Evolutionary conservation across 78 protist species (phyloP).

Genomic region (slime mould (Dictyostelium discoideum)): dicty_2.7 NC_007089.4:4287501-4288000

Average conservation of each 20-base stretch:
- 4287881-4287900: constrained; percentile 40
- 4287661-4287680: constrained; percentile 64
- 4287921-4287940: constrained; percentile 27
- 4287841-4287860: neutral
- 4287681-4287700: constrained; percentile 71
- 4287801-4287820: constrained; percentile 14
- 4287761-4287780: constrained; percentile 63
- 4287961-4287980: constrained; percentile 30
- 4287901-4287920: constrained; percentile 13
- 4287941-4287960: constrained; percentile 38
- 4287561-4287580: constrained; percentile 45
- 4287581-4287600: constrained; percentile 76
- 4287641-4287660: constrained; percentile 74
- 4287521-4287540: constrained; percentile 28
- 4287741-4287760: constrained; percentile 49
- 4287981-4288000: neutral
- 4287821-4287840: neutral
- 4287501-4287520: constrained; percentile 35
- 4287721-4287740: constrained; percentile 80
- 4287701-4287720: constrained; percentile 73
- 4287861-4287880: constrained; percentile 58
- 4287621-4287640: constrained; percentile 27
- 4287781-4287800: constrained; percentile 65
- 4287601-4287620: constrained; percentile 75
- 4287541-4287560: constrained; percentile 18